These are phyloP conservation scores for Hyphopichia wangnamkhiaoensis DNA, from an alignment of 1,139 yeast genomes.

Conservation along the genomic window DNA sequence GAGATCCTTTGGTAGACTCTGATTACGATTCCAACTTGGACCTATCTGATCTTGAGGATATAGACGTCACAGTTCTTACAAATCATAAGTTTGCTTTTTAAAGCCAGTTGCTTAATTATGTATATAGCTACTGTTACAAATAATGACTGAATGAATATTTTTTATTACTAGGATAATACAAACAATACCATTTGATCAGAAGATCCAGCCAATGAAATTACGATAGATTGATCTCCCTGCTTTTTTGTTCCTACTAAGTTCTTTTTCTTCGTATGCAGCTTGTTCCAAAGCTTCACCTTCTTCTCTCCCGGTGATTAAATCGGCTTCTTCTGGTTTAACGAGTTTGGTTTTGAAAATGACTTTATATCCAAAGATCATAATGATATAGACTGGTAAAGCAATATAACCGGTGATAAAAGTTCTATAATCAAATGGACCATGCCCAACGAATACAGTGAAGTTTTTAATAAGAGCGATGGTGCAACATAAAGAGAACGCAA, in stretches of 20 bases:
- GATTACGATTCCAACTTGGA: conserved; percentile 31
- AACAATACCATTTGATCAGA: not conserved
- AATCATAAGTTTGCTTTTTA: not conserved
- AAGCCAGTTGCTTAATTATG: not conserved
- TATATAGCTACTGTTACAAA: no score
- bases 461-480: conserved; percentile 34
- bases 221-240: not conserved
- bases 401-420: conserved; percentile 1
- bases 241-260: no score
- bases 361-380: conserved; percentile 31
- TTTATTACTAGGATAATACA: no score
- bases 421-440: conserved; percentile 25
- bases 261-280: conserved; percentile 56
- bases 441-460: conserved; percentile 25
- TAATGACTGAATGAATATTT: not conserved
- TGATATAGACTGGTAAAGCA: conserved; percentile 19
- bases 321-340: conserved; percentile 29
- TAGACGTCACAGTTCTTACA: not conserved
- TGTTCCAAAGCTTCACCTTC: conserved; percentile 10
- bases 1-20: conserved; percentile 28
- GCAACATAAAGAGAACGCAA: conserved; percentile 24
- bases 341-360: conserved; percentile 27
- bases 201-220: not conserved
- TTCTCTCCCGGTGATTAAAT: conserved; percentile 28
- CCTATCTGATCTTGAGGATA: conserved; percentile 18